Evolutionary conservation across 768 basidiomycete genomes (phyloP).

Genomic region (Sporobolomyces roseus): DNA sequence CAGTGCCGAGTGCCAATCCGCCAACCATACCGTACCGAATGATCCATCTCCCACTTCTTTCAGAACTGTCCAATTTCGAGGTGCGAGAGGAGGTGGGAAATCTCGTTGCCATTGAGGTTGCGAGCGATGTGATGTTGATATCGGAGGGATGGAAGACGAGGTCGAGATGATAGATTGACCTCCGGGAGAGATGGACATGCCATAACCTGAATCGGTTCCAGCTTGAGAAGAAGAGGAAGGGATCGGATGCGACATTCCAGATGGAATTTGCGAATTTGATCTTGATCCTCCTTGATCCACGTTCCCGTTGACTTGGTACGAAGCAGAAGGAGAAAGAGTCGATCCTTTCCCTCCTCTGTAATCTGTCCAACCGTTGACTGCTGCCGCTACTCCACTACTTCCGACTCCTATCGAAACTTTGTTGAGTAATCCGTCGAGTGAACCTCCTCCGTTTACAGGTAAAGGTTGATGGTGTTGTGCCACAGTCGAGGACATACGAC

Average conservation of each 20-base stretch:
- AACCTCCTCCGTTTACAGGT: background rate
- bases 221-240: background rate
- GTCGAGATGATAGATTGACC: background rate
- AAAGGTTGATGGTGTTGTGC: background rate
- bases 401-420: conserved; percentile 19
- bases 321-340: too few species aligned
- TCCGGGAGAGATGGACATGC: conserved; percentile 7
- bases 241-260: background rate
- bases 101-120: conserved; percentile 6
- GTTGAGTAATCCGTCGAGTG: conserved; percentile 24
- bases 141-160: too few species aligned
- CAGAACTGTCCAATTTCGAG: conserved; percentile 69
- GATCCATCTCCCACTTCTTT: conserved; percentile 97
- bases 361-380: conserved; percentile 1
- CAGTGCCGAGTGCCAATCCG: conserved; percentile 96
- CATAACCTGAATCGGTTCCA: conserved; percentile 1
- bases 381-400: background rate
- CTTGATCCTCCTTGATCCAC: background rate
- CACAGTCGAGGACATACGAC: conserved; percentile 11
- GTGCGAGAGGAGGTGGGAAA: conserved; percentile 36
- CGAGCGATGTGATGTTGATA: too few species aligned
- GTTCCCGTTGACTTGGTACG: background rate
- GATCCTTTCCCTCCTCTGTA: too few species aligned
- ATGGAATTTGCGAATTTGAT: background rate
- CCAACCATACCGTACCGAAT: conserved; percentile 96